phyloP scores from a whole-genome alignment of 2,329 filamentous ascomycete genomes.

The Ophiostoma piceae region DNA sequence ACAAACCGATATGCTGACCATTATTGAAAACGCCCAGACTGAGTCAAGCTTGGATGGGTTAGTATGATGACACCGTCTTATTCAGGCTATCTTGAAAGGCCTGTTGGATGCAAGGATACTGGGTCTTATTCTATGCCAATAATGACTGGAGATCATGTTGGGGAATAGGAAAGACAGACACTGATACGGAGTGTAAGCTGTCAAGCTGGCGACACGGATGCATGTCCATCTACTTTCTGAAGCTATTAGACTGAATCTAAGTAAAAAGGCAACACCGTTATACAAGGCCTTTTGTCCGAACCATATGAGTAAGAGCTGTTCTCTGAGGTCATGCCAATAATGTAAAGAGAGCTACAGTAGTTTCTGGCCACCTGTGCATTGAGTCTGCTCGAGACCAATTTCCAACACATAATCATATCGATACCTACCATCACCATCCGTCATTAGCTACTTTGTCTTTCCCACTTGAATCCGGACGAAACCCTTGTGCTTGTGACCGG shows the following conservation, averaged over 20 bases:
- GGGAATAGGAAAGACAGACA: not conserved
- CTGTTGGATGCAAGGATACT: not conserved
- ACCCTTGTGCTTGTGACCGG: not conserved
- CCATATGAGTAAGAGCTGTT: not conserved
- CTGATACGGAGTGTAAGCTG: not conserved
- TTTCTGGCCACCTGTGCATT: not conserved
- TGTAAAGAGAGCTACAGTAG: not conserved
- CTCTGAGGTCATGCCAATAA: not conserved
- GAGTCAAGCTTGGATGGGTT: not conserved
- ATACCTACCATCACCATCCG: not conserved
- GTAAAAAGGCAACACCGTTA: not conserved
- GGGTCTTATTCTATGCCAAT: not conserved
- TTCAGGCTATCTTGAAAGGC: not conserved
- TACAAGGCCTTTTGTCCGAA: not conserved
- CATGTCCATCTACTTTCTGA: not conserved
- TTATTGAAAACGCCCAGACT: not conserved
- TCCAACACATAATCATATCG: not conserved
- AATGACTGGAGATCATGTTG: not conserved
- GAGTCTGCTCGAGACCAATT: not conserved
- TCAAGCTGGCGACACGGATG: not conserved
- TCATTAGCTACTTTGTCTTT: not conserved
- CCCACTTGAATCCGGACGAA: not conserved
- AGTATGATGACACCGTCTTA: not conserved
- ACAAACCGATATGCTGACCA: constrained; percentile 1
- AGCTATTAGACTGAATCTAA: not conserved